These are phyloP conservation scores for Emergomyces africanus DNA, from an alignment of 2,329 filamentous ascomycete genomes.

Conservation along the genomic window DNA sequence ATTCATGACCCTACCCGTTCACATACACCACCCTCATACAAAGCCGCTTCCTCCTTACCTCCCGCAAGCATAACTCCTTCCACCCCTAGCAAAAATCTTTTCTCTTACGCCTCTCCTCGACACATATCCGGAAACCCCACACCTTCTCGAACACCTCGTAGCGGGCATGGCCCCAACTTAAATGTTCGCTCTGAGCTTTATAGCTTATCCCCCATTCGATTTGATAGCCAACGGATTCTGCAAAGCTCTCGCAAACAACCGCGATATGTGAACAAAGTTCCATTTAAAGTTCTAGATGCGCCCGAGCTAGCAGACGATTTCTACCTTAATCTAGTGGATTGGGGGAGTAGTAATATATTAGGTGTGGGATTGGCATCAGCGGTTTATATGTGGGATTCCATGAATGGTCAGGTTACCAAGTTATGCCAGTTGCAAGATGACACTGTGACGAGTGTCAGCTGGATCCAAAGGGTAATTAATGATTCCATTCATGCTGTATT, in stretches of 20 bases:
- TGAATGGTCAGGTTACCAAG: conserved; percentile 81
- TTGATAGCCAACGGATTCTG: conserved; percentile 85
- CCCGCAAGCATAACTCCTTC: conserved; percentile 70
- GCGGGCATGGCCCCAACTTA: conserved; percentile 73
- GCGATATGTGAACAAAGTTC: conserved; percentile 84
- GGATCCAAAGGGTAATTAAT: conserved; percentile 68
- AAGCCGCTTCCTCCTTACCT: conserved; percentile 49
- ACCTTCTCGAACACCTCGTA: conserved; percentile 78
- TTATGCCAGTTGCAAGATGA: conserved; percentile 88
- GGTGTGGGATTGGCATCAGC: conserved; percentile 86
- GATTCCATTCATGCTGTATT: background rate
- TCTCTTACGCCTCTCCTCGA: conserved; percentile 71
- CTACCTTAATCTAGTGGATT: conserved; percentile 93
- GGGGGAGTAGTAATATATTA: conserved; percentile 89
- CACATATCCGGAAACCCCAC: conserved; percentile 73
- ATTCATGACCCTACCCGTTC: conserved; percentile 57
- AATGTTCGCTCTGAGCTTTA: conserved; percentile 89
- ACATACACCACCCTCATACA: conserved; percentile 64
- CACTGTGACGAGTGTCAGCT: conserved; percentile 89
- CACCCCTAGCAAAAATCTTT: conserved; percentile 94
- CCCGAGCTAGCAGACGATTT: conserved; percentile 95
- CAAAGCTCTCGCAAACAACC: conserved; percentile 81
- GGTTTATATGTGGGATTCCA: conserved; percentile 98
- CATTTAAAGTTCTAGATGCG: conserved; percentile 94
- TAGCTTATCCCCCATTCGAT: conserved; percentile 85